Base-by-base conservation (phyloP, 257 asterid species). In the Perilla frutescens region DNA sequence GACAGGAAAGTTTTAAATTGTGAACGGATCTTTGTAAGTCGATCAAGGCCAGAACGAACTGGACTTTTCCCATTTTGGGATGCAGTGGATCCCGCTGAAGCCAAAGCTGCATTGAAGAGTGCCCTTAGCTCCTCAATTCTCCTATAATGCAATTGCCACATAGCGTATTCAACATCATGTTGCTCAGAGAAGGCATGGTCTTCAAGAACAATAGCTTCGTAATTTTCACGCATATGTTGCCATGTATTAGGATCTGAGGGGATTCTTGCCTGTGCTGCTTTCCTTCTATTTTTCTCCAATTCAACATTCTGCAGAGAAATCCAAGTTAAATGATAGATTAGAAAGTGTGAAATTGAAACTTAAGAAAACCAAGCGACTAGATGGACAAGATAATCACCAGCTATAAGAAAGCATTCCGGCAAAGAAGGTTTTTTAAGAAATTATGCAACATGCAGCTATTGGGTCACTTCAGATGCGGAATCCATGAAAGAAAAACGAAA, bases 121-220 rank as follows among this genome's bases (percentile, higher is more conserved):
- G 87, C 80, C 74, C 97, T 86, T 40, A 91, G 79, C 82, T 91
- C 97, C 84, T 91, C 96, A 74, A 90, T 91, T 70, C 92, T 75
- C 83, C 89, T 85, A 63, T 91, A 87, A 80, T 91, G 97, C 87
- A 91, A 74, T 78, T 91, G 97, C 97, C 97, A 91, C 78, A 91
- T 72, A 59, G 93, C 84, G 81, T 84, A 87, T 82, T 89, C 97
- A 70, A 90, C 84, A 56, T 88, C 93, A 71, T 86, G 91, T 70
- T 90, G 84, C 70, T 91, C 96, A 41, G 97, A 89, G 40, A 91
- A 91, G 39, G 87, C 87, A 73, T 88, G 87, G 81, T 90, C 92
- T 84, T 85, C 97, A 50, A 91, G 91, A 73, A 91, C 37, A 72
- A 91, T 89, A 3, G 92, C 81, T 87, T 91, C 97, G 67, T 88